Base-by-base conservation (phyloP, 1,139 yeast genomes). In the Geotrichum citri-aurantii region DNA sequence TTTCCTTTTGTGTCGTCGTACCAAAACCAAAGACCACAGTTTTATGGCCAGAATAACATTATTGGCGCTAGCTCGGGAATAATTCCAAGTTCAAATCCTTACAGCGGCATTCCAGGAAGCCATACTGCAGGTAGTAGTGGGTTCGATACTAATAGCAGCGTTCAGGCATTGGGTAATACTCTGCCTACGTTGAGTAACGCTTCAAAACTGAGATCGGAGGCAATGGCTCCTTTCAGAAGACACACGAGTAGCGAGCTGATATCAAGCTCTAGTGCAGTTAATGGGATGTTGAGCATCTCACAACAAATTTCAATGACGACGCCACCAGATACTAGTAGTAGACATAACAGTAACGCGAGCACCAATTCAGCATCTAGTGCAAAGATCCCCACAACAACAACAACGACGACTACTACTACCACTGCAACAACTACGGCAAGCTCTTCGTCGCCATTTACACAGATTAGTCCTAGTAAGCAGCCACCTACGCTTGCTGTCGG, bases 1-100 rank as follows among this genome's bases (percentile, higher is more conserved):
- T 67, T 66, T 60, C 72, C 72, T 1, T 58, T 66, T 50, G 61
- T 61, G 11, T 54, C 61, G 11, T 52, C 57, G 31, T 59, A 59
- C 37, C 61, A 57, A 40, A 48, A 48, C n/a, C 62, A 58, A 26
- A 44, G 62, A 17, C 48, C 46, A 14, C 42, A 58, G 3, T 48
- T 53, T 14, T 57, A 52, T 50, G 58, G 55, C 23, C 57, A 57
- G 52, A 49, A 48, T 31, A 31, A 57, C 8, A 37, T 23, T 46
- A 53, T 48, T 31, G 52, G 56, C 27, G 48, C 47, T 3, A 27
- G 31, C 31, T 27, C 31, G 12, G 49, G 52, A 17, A 48, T 48
- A 6, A 60, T 61, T 44, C 63, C 63, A 8, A 56, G 58, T 31
- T 60, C 63, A 10, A 55, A 60, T 26, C 62, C 62, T 6, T 54